Percentiles rank a stretch among this genome's conserved stretches.
Evolutionary conservation across 176 grass and related monocot genomes (phyloP).

Genomic region (Elymus sibiricus): DNA sequence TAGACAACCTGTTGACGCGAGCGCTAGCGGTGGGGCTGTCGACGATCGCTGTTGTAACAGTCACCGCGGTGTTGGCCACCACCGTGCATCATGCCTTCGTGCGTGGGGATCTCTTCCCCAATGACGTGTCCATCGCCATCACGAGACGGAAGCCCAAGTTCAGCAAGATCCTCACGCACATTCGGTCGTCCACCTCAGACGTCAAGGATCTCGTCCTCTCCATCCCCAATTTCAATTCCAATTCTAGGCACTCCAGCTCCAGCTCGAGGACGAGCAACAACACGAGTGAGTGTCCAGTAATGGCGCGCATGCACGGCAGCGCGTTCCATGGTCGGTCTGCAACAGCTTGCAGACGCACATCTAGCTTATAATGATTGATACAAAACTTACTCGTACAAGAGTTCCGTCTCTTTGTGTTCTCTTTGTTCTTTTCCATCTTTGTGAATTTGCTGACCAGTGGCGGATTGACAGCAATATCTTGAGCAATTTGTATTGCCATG

Average conservation of each 20-base stretch:
- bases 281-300: not conserved
- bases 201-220: not conserved
- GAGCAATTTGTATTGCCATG: not conserved
- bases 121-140: not conserved
- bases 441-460: too few relatives aligned
- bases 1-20: not conserved
- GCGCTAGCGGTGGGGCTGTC: not conserved
- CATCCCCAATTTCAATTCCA: not conserved
- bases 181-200: not conserved
- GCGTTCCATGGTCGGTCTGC: not conserved
- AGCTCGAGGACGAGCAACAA: not conserved
- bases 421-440: not conserved
- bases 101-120: conserved; percentile 40
- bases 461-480: not conserved
- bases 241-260: not conserved
- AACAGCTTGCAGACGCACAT: not conserved
- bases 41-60: conserved; percentile 30
- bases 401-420: not conserved
- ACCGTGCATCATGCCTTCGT: conserved; percentile 10
- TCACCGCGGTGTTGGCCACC: conserved; percentile 44
- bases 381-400: not conserved
- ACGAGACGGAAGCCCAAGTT: not conserved
- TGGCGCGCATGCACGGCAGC: not conserved
- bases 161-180: not conserved
- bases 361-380: not conserved